Base-by-base conservation (phyloP, 805 yeast species). In the Wickerhamomyces ciferrii region DNA sequence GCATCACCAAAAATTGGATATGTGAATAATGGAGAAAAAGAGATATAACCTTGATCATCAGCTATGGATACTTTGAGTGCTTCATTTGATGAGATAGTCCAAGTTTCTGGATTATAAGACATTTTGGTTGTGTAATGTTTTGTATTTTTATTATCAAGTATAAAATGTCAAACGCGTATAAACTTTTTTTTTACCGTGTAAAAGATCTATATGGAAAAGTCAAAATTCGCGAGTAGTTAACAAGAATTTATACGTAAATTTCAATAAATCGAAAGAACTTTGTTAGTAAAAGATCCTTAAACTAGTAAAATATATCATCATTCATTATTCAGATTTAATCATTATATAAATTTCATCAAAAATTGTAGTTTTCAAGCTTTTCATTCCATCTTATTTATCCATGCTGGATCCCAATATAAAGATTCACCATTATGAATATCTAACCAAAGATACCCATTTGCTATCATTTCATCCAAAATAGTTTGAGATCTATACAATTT, bases 1-100 rank as follows among this genome's bases (percentile, higher is more conserved):
- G 89, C 76, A 42, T 90, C 96, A 6, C 98, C 98, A 71, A 80
- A 94, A 11, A 94, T 84, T 2, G 97, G 96, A 63, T 94, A 94
- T 1, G 98, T 92, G 67, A 88, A 90, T 14, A 69, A 59, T 0
- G 98, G 97, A 35, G 74, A 67, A 68, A 91, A 90, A 3, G 78
- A 69, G 19, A 83, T 78, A 2, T 82, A 76, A 0, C 82, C 82
- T 3, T 72, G 66, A 2, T 76, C 72, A 48, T 79, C 83, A 5
- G 85, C 86, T 39, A 83, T 59, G 3, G 79, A 79, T 8, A 89
- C 61, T 41, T 75, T 71, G 17, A 87, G 64, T 0, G 81, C 84
- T 14, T 84, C 86, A 50, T 84, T 89, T 43, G 95, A 78, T 2
- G 87, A 79, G 8, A 67, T 60, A 0, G 92, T 84, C 96, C 96